Evolutionary conservation across 805 yeast genomes (phyloP).

Genomic region (Lipomyces japonicus): DNA sequence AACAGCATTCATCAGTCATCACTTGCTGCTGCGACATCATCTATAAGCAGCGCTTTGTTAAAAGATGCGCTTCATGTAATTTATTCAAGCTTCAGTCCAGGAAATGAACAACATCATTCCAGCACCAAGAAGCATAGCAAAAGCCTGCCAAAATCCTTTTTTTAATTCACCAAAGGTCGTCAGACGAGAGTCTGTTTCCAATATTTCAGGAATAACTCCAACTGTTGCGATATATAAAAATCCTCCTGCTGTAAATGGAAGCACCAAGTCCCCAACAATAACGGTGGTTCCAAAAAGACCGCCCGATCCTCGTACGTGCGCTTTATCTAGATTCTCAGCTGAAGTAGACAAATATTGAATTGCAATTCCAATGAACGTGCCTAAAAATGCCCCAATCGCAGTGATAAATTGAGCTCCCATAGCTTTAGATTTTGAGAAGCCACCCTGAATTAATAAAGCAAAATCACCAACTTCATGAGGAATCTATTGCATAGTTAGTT

Average conservation of each 20-base stretch:
- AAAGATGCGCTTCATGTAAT: no score
- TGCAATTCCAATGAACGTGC: conserved; percentile 61
- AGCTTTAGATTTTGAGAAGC: conserved; percentile 63
- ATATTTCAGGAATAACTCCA: conserved; percentile 70
- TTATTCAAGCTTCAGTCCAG: conserved; percentile 42
- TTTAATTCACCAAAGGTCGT: conserved; percentile 41
- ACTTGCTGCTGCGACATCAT: no score
- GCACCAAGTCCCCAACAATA: conserved; percentile 38
- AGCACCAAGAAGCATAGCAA: conserved; percentile 52
- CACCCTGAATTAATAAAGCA: conserved; percentile 66
- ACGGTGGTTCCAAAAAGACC: neutral
- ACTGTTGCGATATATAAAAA: conserved; percentile 68
- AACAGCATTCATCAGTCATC: no score
- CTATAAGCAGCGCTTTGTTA: no score
- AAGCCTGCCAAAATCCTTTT: conserved; percentile 47
- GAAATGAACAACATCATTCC: conserved; percentile 54
- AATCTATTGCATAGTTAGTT: conserved; percentile 40
- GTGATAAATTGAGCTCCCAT: conserved; percentile 64
- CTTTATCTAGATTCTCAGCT: conserved; percentile 16
- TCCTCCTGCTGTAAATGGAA: conserved; percentile 48
- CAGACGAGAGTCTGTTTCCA: conserved; percentile 42
- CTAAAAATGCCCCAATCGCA: conserved; percentile 60
- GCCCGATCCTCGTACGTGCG: conserved; percentile 7
- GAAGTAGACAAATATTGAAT: conserved; percentile 35
- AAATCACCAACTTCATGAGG: conserved; percentile 83